Percentiles rank a stretch among this genome's conserved stretches.
Evolutionary conservation across 192 early-diverging fungal species (phyloP).

Genomic region (Physocladia obscura): DNA sequence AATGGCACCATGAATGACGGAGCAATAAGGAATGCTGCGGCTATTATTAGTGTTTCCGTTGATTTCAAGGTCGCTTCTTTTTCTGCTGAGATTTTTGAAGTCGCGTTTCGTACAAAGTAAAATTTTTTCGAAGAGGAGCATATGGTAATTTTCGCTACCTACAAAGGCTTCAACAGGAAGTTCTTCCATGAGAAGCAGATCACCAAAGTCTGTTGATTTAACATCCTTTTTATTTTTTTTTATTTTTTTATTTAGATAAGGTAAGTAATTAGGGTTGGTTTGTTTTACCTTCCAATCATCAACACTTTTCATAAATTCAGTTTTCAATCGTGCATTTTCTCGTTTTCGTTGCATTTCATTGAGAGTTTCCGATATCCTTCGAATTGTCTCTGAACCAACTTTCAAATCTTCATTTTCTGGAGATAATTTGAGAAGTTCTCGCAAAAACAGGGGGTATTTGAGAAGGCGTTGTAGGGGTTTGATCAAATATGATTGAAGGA

Average conservation of each 20-base stretch:
- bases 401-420: constrained; percentile 45
- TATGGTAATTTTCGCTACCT: constrained; percentile 75
- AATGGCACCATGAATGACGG: constrained; percentile 77
- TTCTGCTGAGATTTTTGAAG: constrained; percentile 26
- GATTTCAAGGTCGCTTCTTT: constrained; percentile 12
- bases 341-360: constrained; percentile 91
- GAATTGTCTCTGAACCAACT: constrained; percentile 73
- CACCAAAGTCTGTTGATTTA: constrained; percentile 76
- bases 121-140: constrained; percentile 92
- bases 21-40: constrained; percentile 7
- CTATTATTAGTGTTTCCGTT: not conserved
- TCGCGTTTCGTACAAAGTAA: constrained; percentile 89
- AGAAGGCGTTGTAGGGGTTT: constrained; percentile 66
- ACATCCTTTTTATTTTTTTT: no score
- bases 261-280: no score
- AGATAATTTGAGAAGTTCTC: constrained; percentile 49
- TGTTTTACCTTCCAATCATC: constrained; percentile 83
- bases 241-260: no score
- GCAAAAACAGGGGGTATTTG: constrained; percentile 90
- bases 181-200: constrained; percentile 81
- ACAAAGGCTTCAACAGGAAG: constrained; percentile 79
- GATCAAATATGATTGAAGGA: constrained; percentile 19
- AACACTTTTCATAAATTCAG: constrained; percentile 78
- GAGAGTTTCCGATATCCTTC: constrained; percentile 79
- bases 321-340: constrained; percentile 79